Evolutionary conservation across 345 rosid species (phyloP).

Genomic region (Conringia planisiliqua): DNA sequence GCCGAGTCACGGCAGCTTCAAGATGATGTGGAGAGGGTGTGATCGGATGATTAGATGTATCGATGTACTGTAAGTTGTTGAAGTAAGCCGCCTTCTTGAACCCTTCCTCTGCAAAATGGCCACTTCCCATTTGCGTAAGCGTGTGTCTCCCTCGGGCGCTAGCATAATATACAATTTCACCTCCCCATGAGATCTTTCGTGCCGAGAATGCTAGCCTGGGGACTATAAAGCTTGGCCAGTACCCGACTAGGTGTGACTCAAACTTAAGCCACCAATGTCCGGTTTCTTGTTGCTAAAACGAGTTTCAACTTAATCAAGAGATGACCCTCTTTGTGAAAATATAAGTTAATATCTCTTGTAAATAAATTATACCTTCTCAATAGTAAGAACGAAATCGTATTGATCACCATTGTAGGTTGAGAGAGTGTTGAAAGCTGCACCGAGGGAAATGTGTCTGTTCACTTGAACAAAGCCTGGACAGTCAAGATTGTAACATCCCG

Average conservation of each 20-base stretch:
- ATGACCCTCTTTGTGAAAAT: slow-evolving; percentile 4
- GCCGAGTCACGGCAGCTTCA: slow-evolving; percentile 4
- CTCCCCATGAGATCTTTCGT: slow-evolving; percentile 58
- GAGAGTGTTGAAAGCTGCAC: slow-evolving; percentile 51
- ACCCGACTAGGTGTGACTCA: slow-evolving; percentile 42
- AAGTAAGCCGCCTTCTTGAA: slow-evolving; percentile 51
- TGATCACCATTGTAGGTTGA: slow-evolving; percentile 46
- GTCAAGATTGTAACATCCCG: slow-evolving; percentile 61
- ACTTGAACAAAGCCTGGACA: slow-evolving; percentile 68
- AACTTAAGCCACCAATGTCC: slow-evolving; percentile 64
- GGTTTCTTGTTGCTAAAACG: slow-evolving; percentile 42
- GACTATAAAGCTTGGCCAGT: slow-evolving; percentile 48
- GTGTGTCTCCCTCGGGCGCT: slow-evolving; percentile 41
- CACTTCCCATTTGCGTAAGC: slow-evolving; percentile 60
- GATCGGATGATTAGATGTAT: neutral
- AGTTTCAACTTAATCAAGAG: neutral
- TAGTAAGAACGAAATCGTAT: slow-evolving; percentile 37
- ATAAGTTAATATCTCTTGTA: neutral
- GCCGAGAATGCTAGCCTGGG: slow-evolving; percentile 38
- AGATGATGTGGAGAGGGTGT: slow-evolving; percentile 34
- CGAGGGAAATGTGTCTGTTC: slow-evolving; percentile 50
- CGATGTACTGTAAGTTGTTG: slow-evolving; percentile 36
- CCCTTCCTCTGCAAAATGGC: slow-evolving; percentile 51
- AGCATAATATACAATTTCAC: slow-evolving; percentile 48
- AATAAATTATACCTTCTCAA: slow-evolving; percentile 17